These are phyloP conservation scores for Starmerella khaoyaiensis DNA, from an alignment of 805 yeast species.

Conservation along the genomic window DNA sequence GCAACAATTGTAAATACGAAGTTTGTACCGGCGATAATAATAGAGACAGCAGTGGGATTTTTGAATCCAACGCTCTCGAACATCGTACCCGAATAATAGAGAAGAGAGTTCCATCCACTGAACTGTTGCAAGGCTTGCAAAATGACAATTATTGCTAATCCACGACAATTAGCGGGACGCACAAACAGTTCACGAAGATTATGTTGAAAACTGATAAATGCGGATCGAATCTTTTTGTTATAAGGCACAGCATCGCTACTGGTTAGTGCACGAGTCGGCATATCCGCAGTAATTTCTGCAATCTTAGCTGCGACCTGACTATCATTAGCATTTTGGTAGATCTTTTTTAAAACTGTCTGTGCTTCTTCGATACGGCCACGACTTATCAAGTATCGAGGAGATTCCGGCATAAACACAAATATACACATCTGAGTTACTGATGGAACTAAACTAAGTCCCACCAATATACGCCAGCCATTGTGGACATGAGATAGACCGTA, in stretches of 20 bases:
- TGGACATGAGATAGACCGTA: constrained; percentile 51
- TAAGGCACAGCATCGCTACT: constrained; percentile 17
- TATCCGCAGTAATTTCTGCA: constrained; percentile 34
- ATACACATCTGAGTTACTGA: constrained; percentile 63
- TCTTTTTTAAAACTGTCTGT: constrained; percentile 45
- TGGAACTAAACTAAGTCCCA: constrained; percentile 83
- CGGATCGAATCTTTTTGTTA: constrained; percentile 16
- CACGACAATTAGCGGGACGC: constrained; percentile 58
- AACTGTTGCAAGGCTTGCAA: constrained; percentile 94
- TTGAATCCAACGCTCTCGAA: constrained; percentile 82
- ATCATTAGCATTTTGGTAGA: constrained; percentile 51
- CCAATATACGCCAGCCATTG: constrained; percentile 88
- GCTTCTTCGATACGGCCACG: constrained; percentile 56
- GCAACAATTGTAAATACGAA: constrained; percentile 79
- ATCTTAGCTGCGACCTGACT: constrained; percentile 54
- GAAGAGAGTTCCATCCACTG: constrained; percentile 89
- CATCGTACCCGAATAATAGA: constrained; percentile 90
- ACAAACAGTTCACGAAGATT: constrained; percentile 27
- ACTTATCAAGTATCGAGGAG: constrained; percentile 81
- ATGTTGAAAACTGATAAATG: constrained; percentile 22
- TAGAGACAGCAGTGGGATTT: constrained; percentile 87
- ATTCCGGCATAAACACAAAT: constrained; percentile 82
- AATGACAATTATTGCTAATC: constrained; percentile 80
- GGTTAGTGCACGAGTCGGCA: constrained; percentile 21
- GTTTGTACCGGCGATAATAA: constrained; percentile 88